Percentiles rank a stretch among this genome's conserved stretches.
These are phyloP conservation scores for Fraxinus platypoda DNA, from an alignment of 305 asterid genomes.

Conservation along the genomic window DNA sequence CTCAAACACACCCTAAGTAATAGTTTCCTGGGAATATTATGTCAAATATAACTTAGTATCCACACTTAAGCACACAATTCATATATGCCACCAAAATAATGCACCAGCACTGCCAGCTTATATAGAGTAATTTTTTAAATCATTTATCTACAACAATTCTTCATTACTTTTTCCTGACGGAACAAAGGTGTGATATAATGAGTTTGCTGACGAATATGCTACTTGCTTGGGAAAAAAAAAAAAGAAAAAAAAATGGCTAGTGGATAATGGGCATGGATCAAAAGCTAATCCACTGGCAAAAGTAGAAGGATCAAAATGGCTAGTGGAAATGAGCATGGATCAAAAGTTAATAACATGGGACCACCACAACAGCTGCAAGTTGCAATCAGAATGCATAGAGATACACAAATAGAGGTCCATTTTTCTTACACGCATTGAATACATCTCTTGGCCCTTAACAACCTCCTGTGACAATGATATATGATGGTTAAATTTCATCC, in stretches of 20 bases:
- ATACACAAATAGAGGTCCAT: not conserved
- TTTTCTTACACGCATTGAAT: not conserved
- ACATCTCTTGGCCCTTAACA: slow-evolving; percentile 13
- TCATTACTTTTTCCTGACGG: not conserved
- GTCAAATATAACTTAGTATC: not conserved
- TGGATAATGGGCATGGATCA: slow-evolving; percentile 28
- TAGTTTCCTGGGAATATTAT: not conserved
- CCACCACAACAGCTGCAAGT: slow-evolving; percentile 28
- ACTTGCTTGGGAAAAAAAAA: not conserved
- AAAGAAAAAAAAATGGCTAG: not conserved
- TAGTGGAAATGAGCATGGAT: slow-evolving; percentile 31
- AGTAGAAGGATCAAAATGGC: slow-evolving; percentile 26
- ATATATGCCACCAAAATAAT: not conserved
- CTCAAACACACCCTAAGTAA: not conserved
- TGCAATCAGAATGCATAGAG: slow-evolving; percentile 20
- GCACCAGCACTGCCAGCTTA: not conserved
- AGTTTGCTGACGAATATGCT: not conserved
- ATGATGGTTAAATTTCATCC: not conserved
- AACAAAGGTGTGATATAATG: not conserved
- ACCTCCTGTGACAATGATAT: slow-evolving; percentile 3
- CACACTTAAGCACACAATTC: not conserved
- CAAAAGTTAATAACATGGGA: slow-evolving; percentile 31
- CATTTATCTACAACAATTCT: not conserved
- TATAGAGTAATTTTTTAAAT: not conserved
- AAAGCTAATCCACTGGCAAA: slow-evolving; percentile 14